A percentile compares a stretch with the other conserved stretches of the same genome.
phyloP scores from a whole-genome alignment of 345 rosid genomes.

The Nephelium lappaceum region DNA sequence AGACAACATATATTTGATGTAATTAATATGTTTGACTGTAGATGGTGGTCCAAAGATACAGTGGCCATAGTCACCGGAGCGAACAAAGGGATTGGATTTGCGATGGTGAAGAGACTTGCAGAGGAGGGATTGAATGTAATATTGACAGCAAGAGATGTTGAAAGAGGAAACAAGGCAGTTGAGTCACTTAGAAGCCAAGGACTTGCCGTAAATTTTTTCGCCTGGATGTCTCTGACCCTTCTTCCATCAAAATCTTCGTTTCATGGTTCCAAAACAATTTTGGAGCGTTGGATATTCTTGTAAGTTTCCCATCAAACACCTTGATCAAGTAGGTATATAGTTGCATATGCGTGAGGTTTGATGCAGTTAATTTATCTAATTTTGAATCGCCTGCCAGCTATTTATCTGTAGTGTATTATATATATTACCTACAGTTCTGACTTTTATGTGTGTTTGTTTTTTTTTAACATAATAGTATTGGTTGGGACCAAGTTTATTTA shows the following conservation, averaged over 20 bases:
- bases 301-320: slow-evolving; percentile 28
- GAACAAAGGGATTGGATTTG: slow-evolving; percentile 81
- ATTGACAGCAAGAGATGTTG: slow-evolving; percentile 68
- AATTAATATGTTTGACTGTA: slow-evolving; percentile 3
- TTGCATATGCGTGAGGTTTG: background rate
- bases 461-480: background rate
- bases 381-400: background rate
- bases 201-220: slow-evolving; percentile 41
- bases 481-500: background rate
- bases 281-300: slow-evolving; percentile 66
- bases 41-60: slow-evolving; percentile 84
- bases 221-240: slow-evolving; percentile 65
- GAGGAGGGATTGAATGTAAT: slow-evolving; percentile 67
- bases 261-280: slow-evolving; percentile 46
- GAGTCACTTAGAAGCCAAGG: slow-evolving; percentile 50
- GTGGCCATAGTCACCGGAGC: slow-evolving; percentile 85
- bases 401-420: too few relatives aligned
- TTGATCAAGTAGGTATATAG: background rate
- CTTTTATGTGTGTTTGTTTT: background rate
- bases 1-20: too few relatives aligned
- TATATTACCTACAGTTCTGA: too few relatives aligned
- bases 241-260: slow-evolving; percentile 63
- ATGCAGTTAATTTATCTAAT: background rate
- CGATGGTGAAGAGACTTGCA: slow-evolving; percentile 68
- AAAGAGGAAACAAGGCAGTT: slow-evolving; percentile 54